Conservation (phyloP, 2,329 filamentous ascomycete genomes). For the Diplodia corticola region DNA sequence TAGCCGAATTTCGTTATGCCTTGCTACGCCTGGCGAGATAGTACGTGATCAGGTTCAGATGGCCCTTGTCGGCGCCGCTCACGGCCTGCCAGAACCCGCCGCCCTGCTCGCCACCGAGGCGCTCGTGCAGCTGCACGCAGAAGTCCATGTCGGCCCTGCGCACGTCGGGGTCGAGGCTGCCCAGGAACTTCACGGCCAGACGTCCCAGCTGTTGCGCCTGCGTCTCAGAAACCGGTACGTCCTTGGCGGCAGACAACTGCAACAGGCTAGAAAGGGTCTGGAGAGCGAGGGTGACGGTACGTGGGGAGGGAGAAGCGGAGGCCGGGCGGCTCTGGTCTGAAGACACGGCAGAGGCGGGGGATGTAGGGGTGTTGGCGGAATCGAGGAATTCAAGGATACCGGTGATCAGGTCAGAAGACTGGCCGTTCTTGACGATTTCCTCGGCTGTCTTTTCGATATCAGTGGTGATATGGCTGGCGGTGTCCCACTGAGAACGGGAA, state of each 20-base stretch:
- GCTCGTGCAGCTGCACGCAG: slow-evolving; percentile 69
- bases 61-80: slow-evolving; percentile 60
- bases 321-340: slow-evolving; percentile 31
- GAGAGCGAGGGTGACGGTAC: slow-evolving; percentile 43
- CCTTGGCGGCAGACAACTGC: slow-evolving; percentile 36
- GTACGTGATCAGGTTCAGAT: slow-evolving; percentile 76
- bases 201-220: slow-evolving; percentile 42
- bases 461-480: slow-evolving; percentile 68
- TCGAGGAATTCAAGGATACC: slow-evolving; percentile 42
- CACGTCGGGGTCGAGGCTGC: slow-evolving; percentile 44
- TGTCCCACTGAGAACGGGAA: slow-evolving; percentile 66
- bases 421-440: slow-evolving; percentile 67
- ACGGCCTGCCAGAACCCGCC: slow-evolving; percentile 67
- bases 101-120: slow-evolving; percentile 57
- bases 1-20: slow-evolving; percentile 39
- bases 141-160: slow-evolving; percentile 74
- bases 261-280: slow-evolving; percentile 41
- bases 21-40: slow-evolving; percentile 71
- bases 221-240: slow-evolving; percentile 33
- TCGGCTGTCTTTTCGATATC: slow-evolving; percentile 73
- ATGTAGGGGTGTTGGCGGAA: slow-evolving; percentile 27
- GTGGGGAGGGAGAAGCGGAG: slow-evolving; percentile 27
- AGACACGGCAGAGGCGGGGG: slow-evolving; percentile 35
- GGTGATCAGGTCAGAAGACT: slow-evolving; percentile 55
- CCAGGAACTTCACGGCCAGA: slow-evolving; percentile 41